Percentiles rank a stretch among this genome's conserved stretches.
Conservation (phyloP, 495 filamentous ascomycete genomes). For the Podospora pseudopauciseta region DNA sequence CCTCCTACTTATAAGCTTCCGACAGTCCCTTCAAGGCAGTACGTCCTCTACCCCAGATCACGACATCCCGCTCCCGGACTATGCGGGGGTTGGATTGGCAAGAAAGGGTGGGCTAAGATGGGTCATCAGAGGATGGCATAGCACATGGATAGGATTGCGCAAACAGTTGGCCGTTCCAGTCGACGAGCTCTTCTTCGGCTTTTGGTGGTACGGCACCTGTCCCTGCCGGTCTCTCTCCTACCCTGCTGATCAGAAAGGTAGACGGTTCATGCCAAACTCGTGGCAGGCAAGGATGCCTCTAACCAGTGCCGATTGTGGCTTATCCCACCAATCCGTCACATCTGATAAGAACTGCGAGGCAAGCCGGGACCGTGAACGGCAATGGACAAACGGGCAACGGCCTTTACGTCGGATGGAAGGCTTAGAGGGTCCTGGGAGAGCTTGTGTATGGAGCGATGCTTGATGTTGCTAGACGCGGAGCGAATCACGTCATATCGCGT, state of each 20-base stretch:
- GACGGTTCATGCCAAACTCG: neutral
- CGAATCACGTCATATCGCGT: conserved; percentile 27
- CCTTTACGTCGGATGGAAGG: neutral
- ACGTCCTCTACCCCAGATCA: neutral
- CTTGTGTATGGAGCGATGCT: conserved; percentile 1
- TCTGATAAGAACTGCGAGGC: neutral
- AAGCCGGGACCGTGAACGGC: neutral
- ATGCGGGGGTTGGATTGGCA: conserved; percentile 13
- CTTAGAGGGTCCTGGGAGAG: neutral
- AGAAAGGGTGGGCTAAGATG: neutral
- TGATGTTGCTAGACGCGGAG: conserved; percentile 30
- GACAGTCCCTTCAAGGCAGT: neutral
- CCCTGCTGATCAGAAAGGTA: conserved; percentile 8
- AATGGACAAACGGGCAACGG: neutral
- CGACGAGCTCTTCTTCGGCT: conserved; percentile 1
- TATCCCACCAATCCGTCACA: conserved; percentile 1
- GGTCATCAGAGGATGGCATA: conserved; percentile 16
- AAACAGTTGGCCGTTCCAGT: conserved; percentile 15
- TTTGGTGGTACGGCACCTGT: neutral
- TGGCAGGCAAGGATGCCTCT: neutral
- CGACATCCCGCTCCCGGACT: neutral
- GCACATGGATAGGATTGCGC: conserved; percentile 27
- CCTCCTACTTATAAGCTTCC: conserved; percentile 7
- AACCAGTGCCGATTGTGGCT: neutral
- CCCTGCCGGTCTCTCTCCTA: neutral